Evolutionary conservation across 2,329 filamentous ascomycete genomes (phyloP), one percentile per base, ranked within the genome.

Genomic region (Ceratocystis cacaofunesta): DNA sequence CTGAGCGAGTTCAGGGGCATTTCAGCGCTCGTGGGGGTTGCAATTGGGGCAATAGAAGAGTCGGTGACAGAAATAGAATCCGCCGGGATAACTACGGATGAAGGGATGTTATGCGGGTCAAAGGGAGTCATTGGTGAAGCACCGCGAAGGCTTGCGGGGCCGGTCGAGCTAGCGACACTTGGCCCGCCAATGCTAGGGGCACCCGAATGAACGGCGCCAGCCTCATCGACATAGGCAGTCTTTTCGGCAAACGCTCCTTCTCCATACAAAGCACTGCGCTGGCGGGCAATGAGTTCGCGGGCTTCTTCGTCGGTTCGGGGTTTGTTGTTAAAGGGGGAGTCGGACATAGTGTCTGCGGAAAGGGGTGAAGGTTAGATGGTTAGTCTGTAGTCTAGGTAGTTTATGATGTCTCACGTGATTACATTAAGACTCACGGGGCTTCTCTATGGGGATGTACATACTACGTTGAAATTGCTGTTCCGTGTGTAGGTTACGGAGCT

Each of bases 391-490:
- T 15, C 36, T 41, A 41, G 36, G 10, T 41, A 15, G 36, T 41
- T 41, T 41, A 41, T 41, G 12, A 15, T 41, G 36, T 5, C 36
- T 41, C 10, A 15, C 36, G 12, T 41, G 46, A 19, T 48, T 30
- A 15, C 12, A 15, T 8, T 17, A n/a, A 48, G 19, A 55, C 30
- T 25, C 8, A 28, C 25, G 25, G 50, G 50, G 25, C 25, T 41
- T 41, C 10, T 25, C 19, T 25, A 55, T 22, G 50, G 17, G 19
- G 4, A 22, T 19, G 15, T 25, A 67, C 88, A 85, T 90, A 97
- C 94, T 96, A 90, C 92, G 87, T 82, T 97, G 95, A 80, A 95
- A 97, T 85, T 99, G 94, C 85, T 99, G 94, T 85, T 99, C 94
- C 80, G 96, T 95, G 80, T 99, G 94, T 80, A 97, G 96, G 79